Conservation (phyloP, 169 alveolate genomes). For the Amoebophrya sp. region DNA sequence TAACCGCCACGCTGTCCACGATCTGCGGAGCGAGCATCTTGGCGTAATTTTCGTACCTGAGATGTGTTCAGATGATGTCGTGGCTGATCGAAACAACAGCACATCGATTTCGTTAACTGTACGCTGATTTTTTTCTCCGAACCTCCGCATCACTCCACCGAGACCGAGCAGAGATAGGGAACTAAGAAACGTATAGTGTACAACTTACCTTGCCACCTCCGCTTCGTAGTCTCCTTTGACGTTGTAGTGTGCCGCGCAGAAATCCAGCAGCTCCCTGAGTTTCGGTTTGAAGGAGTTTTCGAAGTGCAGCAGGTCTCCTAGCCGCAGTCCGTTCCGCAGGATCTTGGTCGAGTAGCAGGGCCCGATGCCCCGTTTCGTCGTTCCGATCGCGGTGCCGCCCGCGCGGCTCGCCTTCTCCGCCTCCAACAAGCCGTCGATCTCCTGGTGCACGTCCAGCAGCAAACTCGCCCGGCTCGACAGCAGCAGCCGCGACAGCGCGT, state of each 20-base stretch:
- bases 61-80: background rate
- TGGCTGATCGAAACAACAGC: background rate
- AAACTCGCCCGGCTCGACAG: slow-evolving; percentile 79
- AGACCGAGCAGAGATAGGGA: background rate
- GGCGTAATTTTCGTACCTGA: too few relatives aligned
- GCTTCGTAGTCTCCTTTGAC: background rate
- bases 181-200: background rate
- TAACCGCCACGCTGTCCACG: too few relatives aligned
- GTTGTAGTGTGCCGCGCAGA: background rate
- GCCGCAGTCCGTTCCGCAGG: background rate
- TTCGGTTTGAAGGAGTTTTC: background rate
- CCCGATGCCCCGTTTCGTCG: slow-evolving; percentile 11
- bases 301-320: background rate
- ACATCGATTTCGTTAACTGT: background rate
- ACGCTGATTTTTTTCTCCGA: too few relatives aligned
- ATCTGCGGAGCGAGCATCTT: too few relatives aligned
- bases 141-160: background rate
- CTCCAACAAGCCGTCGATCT: background rate
- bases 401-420: too few relatives aligned
- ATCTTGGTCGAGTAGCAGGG: background rate
- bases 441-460: slow-evolving; percentile 59
- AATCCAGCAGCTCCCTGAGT: background rate
- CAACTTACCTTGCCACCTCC: slow-evolving; percentile 10
- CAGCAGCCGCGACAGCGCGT: too few relatives aligned
- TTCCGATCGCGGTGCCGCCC: background rate